These are phyloP conservation scores for Fusarium scirpi DNA, from an alignment of 2,329 filamentous ascomycete genomes.

Conservation along the genomic window DNA sequence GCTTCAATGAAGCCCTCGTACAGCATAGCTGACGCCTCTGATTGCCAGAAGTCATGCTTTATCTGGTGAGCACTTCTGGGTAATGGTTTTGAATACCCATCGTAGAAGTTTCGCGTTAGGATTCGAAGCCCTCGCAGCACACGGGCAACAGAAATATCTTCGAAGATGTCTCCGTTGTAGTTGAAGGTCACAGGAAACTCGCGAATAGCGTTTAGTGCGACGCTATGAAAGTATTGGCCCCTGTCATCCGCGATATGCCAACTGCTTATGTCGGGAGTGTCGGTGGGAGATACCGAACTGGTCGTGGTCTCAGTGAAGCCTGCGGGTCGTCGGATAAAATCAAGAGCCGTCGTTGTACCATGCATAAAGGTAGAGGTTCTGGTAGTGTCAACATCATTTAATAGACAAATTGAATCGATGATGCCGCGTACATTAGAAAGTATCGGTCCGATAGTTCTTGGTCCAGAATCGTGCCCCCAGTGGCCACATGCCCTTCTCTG, in stretches of 20 bases:
- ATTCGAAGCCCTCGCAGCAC: background rate
- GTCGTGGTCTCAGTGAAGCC: background rate
- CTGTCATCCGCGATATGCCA: slow-evolving; percentile 5
- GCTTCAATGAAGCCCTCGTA: background rate
- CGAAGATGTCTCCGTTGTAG: background rate
- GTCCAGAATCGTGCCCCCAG: background rate
- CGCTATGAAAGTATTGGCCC: background rate
- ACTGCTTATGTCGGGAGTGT: background rate
- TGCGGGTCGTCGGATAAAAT: rapidly evolving
- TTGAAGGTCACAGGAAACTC: slow-evolving; percentile 8
- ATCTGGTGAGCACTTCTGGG: background rate
- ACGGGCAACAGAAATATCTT: background rate
- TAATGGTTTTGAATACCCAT: background rate
- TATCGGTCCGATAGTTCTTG: slow-evolving; percentile 11
- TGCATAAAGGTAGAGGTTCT: slow-evolving; percentile 16
- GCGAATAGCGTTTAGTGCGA: slow-evolving; percentile 15
- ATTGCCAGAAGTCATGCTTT: slow-evolving; percentile 9
- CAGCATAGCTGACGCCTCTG: background rate
- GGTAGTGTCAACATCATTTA: rapidly evolving
- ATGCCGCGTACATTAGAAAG: background rate
- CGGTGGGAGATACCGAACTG: rapidly evolving
- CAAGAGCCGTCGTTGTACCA: background rate
- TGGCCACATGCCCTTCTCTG: rapidly evolving
- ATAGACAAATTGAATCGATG: rapidly evolving
- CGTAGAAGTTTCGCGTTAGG: background rate